Conservation (phyloP, 2,329 filamentous ascomycete genomes). For the Monosporascus sp. region DNA sequence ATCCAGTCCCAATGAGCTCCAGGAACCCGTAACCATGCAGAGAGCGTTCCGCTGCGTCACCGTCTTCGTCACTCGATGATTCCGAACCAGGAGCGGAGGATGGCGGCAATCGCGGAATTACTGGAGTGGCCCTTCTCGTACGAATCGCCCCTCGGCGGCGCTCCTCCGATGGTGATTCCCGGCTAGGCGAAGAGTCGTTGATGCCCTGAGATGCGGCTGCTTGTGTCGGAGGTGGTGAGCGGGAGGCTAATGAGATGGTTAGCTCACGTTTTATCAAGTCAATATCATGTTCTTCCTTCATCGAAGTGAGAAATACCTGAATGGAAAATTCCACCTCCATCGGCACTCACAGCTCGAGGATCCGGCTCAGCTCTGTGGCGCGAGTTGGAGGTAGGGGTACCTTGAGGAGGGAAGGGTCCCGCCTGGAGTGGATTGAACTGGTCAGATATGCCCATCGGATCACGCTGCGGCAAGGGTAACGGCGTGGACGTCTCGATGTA, state of each 20-base stretch:
- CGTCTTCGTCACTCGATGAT: constrained; percentile 14
- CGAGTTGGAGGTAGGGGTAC: constrained; percentile 2
- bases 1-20: neutral
- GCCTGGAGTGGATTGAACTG: neutral
- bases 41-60: neutral
- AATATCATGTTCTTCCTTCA: neutral
- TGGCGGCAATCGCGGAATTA: constrained; percentile 4
- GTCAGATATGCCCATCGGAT: neutral
- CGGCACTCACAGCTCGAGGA: neutral
- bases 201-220: neutral
- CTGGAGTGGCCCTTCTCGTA: constrained; percentile 1
- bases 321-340: constrained; percentile 5
- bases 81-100: constrained; percentile 6
- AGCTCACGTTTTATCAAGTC: neutral
- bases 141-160: constrained; percentile 3
- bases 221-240: constrained; percentile 8
- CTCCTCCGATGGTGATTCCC: neutral
- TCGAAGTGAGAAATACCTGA: constrained; percentile 7
- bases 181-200: constrained; percentile 1
- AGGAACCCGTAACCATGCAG: neutral
- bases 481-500: neutral
- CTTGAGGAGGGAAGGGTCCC: neutral
- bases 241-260: constrained; percentile 3
- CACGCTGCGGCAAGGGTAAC: neutral
- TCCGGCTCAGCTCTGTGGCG: constrained; percentile 3